Evolutionary conservation across 2,329 filamentous ascomycete genomes (phyloP).

Genomic region (Sphaerulina populicola): DNA sequence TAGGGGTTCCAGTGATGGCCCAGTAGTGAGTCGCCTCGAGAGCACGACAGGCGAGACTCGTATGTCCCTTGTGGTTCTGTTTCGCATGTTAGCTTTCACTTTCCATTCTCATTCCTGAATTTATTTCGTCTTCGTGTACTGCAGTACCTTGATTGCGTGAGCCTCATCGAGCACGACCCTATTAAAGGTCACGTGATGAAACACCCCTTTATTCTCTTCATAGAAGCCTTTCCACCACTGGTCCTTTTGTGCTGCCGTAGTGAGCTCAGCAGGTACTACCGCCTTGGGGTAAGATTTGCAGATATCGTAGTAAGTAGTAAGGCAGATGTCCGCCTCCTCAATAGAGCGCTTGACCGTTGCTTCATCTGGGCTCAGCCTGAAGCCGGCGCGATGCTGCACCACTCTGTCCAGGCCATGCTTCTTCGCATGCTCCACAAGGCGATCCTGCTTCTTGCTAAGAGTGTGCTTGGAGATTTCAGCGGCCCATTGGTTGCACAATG

Average conservation of each 20-base stretch:
- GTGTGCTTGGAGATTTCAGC: slow-evolving; percentile 27
- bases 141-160: slow-evolving; percentile 83
- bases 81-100: not conserved
- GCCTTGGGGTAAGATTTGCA: slow-evolving; percentile 38
- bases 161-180: slow-evolving; percentile 77
- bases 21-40: slow-evolving; percentile 36
- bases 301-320: slow-evolving; percentile 41
- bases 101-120: not conserved
- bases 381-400: slow-evolving; percentile 15
- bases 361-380: slow-evolving; percentile 8
- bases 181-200: slow-evolving; percentile 41
- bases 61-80: slow-evolving; percentile 39
- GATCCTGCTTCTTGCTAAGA: slow-evolving; percentile 9
- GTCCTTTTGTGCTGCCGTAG: slow-evolving; percentile 36
- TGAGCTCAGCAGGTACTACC: slow-evolving; percentile 32
- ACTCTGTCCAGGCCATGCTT: slow-evolving; percentile 20
- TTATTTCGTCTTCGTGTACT: slow-evolving; percentile 21
- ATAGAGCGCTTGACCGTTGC: slow-evolving; percentile 11
- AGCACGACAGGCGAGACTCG: slow-evolving; percentile 40
- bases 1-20: slow-evolving; percentile 40
- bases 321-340: slow-evolving; percentile 23
- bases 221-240: slow-evolving; percentile 33
- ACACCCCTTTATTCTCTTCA: slow-evolving; percentile 29
- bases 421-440: slow-evolving; percentile 2
- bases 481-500: slow-evolving; percentile 37